Evolutionary conservation across 768 basidiomycete species (phyloP).

Genomic region (Russula abietina): DNA sequence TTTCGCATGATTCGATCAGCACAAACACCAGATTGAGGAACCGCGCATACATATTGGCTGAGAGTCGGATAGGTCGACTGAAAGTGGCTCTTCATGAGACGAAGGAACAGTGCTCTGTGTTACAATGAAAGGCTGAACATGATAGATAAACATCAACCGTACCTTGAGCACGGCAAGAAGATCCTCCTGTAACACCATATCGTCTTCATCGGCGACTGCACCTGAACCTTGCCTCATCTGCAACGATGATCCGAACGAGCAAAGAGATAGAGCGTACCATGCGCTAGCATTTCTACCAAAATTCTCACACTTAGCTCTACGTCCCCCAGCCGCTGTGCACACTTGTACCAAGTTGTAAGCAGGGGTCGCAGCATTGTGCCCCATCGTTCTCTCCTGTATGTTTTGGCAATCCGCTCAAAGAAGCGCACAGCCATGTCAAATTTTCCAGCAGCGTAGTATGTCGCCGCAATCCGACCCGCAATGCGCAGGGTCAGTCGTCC

Average conservation of each 20-base stretch:
- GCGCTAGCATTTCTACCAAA: constrained; percentile 77
- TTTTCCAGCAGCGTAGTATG: constrained; percentile 73
- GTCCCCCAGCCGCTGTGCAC: constrained; percentile 71
- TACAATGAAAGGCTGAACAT: background rate
- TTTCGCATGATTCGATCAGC: constrained; percentile 29
- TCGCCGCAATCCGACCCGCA: constrained; percentile 83
- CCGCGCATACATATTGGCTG: constrained; percentile 53
- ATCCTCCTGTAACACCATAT: constrained; percentile 56
- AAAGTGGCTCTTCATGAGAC: constrained; percentile 46
- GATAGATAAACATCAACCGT: constrained; percentile 12
- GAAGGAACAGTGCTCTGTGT: constrained; percentile 66
- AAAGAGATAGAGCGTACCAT: constrained; percentile 45
- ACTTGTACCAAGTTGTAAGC: constrained; percentile 74
- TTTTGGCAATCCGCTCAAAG: constrained; percentile 86
- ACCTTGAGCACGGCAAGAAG: constrained; percentile 70
- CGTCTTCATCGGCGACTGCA: constrained; percentile 38
- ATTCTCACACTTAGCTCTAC: constrained; percentile 69
- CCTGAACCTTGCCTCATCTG: constrained; percentile 27
- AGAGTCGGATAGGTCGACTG: constrained; percentile 59
- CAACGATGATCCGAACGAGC: background rate
- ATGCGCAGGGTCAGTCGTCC: constrained; percentile 84
- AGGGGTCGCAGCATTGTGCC: constrained; percentile 64
- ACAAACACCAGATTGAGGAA: constrained; percentile 12
- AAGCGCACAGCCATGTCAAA: constrained; percentile 88
- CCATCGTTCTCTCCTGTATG: constrained; percentile 86